Base-by-base conservation (phyloP, 305 asterid species). In the Fraxinus albicans region DNA sequence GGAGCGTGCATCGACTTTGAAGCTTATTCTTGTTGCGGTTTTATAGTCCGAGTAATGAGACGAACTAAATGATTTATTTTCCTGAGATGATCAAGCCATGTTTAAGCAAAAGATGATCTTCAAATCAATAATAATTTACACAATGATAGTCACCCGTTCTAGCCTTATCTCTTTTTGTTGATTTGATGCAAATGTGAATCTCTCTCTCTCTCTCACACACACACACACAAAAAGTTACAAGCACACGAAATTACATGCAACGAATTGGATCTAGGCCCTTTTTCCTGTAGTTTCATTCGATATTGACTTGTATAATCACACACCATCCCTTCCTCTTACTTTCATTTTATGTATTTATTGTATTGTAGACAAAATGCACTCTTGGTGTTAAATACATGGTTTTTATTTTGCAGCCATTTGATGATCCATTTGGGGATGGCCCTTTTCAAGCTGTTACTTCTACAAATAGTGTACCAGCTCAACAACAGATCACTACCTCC, bases 381-480 rank as follows among this genome's bases (percentile, higher is more conserved):
- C 19, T 29, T 9, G 33, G 29, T 65, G 25, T 31, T 72, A 70
- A 78, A 73, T 44, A 10, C 75, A 77, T 75, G 21, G 21, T 50
- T 80, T 75, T 90, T 55, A 12, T 12, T 80, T 77, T 90, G 90
- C 94, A 94, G 98, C 85, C 93, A 72, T 96, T 91, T 86, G 98
- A 90, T 78, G 98, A 96, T 84, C 99, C 98, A 42, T 96, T 96
- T 82, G 99, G 99, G 44, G 98, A 96, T 83, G 97, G 98, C 72
- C 98, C 98, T 21, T 96, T 96, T 86, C 91, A 63, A 91, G 99
- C 99, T 50, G 36, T 89, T 83, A 89, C 93, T 83, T 77, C 97
- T 21, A 1, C 87, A 19, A 87, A 85, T 27, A 81, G 76, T 42
- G 84, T 44, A 47, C 84, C 93, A 81, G 77, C 79, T 81, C 92